These are phyloP conservation scores for Chytriomyces sp. DNA, from an alignment of 192 early-diverging fungal genomes.

Conservation along the genomic window DNA sequence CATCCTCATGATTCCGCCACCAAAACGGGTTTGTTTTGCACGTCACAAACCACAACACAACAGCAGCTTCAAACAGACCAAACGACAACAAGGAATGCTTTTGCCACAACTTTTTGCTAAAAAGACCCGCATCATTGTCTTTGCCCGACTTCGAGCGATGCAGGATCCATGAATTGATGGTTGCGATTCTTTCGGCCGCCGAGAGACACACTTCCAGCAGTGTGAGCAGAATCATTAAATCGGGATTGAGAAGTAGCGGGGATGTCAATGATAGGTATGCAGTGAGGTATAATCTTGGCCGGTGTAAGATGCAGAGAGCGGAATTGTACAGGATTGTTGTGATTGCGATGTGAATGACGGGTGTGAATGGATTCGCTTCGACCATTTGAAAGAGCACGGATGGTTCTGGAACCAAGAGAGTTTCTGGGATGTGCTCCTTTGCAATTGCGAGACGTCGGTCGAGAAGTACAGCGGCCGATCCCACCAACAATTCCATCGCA, in stretches of 20 bases:
- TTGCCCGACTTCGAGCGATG: neutral
- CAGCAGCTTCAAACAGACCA: slow-evolving; percentile 6
- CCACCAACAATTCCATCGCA: neutral
- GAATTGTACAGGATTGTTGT: slow-evolving; percentile 24
- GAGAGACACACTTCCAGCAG: slow-evolving; percentile 1
- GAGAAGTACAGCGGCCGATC: neutral
- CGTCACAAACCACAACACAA: slow-evolving; percentile 14
- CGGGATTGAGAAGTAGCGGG: neutral
- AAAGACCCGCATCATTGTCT: too few species aligned
- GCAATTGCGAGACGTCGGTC: neutral
- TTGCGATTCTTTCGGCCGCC: neutral
- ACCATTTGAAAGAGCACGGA: neutral
- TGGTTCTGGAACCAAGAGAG: neutral
- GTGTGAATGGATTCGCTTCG: neutral
- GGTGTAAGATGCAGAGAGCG: neutral
- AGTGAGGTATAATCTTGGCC: slow-evolving; percentile 11
- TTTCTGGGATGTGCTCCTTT: neutral
- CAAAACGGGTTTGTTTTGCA: slow-evolving; percentile 12
- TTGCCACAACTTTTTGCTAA: neutral
- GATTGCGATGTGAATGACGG: neutral
- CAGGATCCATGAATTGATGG: neutral
- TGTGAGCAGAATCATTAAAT: neutral
- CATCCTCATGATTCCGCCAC: neutral
- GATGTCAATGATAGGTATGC: slow-evolving; percentile 4
- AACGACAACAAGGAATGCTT: slow-evolving; percentile 3